Evolutionary conservation across 202 grass and related monocot genomes (phyloP), one percentile per base, ranked within the genome.

Genomic region (Setaria viridis): DNA sequence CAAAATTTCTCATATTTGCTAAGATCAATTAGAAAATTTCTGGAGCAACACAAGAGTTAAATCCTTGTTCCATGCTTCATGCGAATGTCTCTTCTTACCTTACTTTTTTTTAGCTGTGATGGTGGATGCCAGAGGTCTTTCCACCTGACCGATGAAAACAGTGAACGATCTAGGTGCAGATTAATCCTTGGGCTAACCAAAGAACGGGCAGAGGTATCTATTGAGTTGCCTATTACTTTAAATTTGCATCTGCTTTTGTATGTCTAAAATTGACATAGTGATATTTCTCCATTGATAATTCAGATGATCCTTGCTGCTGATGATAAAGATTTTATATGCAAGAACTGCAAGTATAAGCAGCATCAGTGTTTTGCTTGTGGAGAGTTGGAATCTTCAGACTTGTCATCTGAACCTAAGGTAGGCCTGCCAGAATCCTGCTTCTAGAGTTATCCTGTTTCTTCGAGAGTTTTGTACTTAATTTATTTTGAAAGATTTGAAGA

Each of bases 281-380:
- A 55, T 85, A 55, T 85, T 84, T 77, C 42, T 53, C 39, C n/a
- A 48, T 54, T 80, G 32, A 20, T 69, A 70, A 67, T 88, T 90
- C 82, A 98, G 79, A 60, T 77, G 53, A 20, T 70, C 74, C 48
- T 88, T 85, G 74, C 92, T 88, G 46, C 19, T 9, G 49, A 70
- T 19, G 49, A 70, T 19, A 86, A 86, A 68, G 74, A 74, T 63
- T 98, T 90, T 72, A 69, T 90, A 39, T 98, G 95, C 74, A 80
- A 98, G 9, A 95, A 98, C 73, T 98, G 93, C 57, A 42, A 86
- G 79, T 86, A 91, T 68, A 92, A 90, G 69, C 82, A 95, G 79
- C 91, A 98, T 47, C 95, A 98, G 56, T 98, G 95, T 58, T 98
- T 92, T 88, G 80, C 70, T 32, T 98, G 95, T 78, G 91, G 93